These are phyloP conservation scores for Ceratocystis smalleyi DNA, from an alignment of 2,329 filamentous ascomycete species.

Conservation along the genomic window DNA sequence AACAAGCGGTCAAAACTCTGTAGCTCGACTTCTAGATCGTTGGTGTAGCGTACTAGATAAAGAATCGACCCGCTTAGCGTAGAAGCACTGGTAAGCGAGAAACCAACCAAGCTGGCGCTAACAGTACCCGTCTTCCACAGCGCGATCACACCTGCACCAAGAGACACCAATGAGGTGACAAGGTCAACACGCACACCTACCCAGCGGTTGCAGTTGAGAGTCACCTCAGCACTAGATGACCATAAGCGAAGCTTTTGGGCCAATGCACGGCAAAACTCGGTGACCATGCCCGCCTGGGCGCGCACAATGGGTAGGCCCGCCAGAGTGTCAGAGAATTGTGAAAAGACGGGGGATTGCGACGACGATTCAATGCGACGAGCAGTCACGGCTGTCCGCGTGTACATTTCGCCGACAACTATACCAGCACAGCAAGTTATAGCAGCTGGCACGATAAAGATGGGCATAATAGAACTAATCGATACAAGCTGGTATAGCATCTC, in stretches of 20 bases:
- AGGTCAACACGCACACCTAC: slow-evolving; percentile 32
- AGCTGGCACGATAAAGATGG: slow-evolving; percentile 34
- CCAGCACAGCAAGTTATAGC: slow-evolving; percentile 32
- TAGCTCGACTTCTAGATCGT: slow-evolving; percentile 34
- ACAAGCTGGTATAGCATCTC: slow-evolving; percentile 32
- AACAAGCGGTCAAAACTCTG: slow-evolving; percentile 29
- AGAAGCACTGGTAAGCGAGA: slow-evolving; percentile 34
- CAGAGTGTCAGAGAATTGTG: slow-evolving; percentile 31
- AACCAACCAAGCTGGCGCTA: slow-evolving; percentile 31
- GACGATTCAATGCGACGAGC: slow-evolving; percentile 32
- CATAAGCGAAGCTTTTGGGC: slow-evolving; percentile 28
- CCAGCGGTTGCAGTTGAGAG: slow-evolving; percentile 35
- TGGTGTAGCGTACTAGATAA: slow-evolving; percentile 29
- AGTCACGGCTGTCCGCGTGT: slow-evolving; percentile 30
- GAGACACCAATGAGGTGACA: slow-evolving; percentile 29
- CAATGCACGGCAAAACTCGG: slow-evolving; percentile 28
- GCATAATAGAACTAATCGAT: slow-evolving; percentile 36
- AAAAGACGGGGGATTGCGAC: slow-evolving; percentile 33
- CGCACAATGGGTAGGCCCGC: slow-evolving; percentile 30
- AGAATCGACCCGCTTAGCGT: slow-evolving; percentile 31
- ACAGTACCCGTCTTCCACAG: slow-evolving; percentile 26
- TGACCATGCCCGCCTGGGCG: slow-evolving; percentile 28
- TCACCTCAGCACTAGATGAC: slow-evolving; percentile 27
- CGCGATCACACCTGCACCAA: slow-evolving; percentile 30
- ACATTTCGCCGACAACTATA: slow-evolving; percentile 28